Conservation (phyloP, 352 stramenopile species). For the Globisporangium iwayamae region DNA sequence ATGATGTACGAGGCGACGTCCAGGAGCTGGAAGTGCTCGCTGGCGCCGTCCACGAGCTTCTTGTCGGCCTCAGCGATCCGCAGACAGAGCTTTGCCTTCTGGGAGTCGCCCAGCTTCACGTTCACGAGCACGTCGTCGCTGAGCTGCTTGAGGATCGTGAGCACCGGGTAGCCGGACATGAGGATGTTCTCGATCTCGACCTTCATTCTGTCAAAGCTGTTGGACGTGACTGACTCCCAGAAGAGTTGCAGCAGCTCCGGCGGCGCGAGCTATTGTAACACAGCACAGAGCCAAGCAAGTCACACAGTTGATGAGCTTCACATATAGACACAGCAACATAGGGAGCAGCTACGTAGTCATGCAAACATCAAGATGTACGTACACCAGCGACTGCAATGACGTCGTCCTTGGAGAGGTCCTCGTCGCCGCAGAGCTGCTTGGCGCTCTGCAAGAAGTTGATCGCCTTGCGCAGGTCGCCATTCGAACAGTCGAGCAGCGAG, state of each 20-base stretch:
- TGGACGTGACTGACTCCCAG: constrained; percentile 72
- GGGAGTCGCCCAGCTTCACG: constrained; percentile 77
- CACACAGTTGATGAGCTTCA: neutral
- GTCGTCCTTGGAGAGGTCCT: constrained; percentile 66
- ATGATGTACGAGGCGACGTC: constrained; percentile 90
- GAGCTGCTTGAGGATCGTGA: constrained; percentile 90
- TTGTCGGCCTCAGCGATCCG: constrained; percentile 95
- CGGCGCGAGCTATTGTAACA: constrained; percentile 54
- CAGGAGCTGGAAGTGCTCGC: constrained; percentile 96
- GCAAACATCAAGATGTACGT: constrained; percentile 13
- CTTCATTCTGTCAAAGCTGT: constrained; percentile 90
- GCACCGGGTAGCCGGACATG: constrained; percentile 90
- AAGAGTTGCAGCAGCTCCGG: constrained; percentile 75
- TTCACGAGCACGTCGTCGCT: constrained; percentile 76
- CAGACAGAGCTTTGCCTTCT: constrained; percentile 93
- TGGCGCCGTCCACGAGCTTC: constrained; percentile 94
- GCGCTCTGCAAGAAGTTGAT: constrained; percentile 98
- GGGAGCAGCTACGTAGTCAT: neutral
- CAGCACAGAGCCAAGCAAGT: neutral
- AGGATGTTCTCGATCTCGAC: constrained; percentile 90
- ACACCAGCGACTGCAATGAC: constrained; percentile 81
- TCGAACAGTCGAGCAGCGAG: constrained; percentile 90
- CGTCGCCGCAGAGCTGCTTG: constrained; percentile 88
- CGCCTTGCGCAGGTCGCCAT: constrained; percentile 96
- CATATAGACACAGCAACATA: neutral